Evolutionary conservation across 352 stramenopile genomes (phyloP).

Genomic region (Pythium biforme): DNA sequence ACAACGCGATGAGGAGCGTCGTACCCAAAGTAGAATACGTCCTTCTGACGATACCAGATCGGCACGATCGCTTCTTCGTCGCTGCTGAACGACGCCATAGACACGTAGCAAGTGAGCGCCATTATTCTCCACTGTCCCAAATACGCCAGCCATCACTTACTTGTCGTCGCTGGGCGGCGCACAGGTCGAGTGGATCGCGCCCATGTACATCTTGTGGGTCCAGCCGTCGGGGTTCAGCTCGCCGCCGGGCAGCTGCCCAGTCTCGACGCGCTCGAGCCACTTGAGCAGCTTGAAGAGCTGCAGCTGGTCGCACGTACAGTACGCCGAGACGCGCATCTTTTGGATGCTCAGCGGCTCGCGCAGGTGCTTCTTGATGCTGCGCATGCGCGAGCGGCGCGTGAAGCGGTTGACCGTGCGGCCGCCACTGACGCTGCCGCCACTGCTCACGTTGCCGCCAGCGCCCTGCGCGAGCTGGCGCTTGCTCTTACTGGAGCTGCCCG

Average conservation of each 20-base stretch:
- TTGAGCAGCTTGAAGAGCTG: constrained; percentile 87
- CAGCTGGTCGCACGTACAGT: constrained; percentile 83
- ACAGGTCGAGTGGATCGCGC: constrained; percentile 76
- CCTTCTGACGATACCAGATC: constrained; percentile 67
- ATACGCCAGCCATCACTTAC: constrained; percentile 19
- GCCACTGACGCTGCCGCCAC: constrained; percentile 15
- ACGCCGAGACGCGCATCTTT: constrained; percentile 82
- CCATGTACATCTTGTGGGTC: constrained; percentile 88
- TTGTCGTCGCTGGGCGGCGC: constrained; percentile 40
- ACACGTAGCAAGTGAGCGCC: not conserved
- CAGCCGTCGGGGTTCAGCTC: constrained; percentile 79
- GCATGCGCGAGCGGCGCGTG: constrained; percentile 76
- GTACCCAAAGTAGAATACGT: constrained; percentile 86
- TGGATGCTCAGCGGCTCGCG: constrained; percentile 62
- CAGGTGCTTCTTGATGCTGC: constrained; percentile 82
- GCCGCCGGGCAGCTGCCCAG: constrained; percentile 66
- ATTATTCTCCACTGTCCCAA: too few species aligned
- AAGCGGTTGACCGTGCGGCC: constrained; percentile 59
- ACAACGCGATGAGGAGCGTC: constrained; percentile 5
- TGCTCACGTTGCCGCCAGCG: constrained; percentile 12
- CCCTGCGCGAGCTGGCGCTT: constrained; percentile 29
- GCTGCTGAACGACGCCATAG: constrained; percentile 17
- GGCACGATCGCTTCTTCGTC: constrained; percentile 36
- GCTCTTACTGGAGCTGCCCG: constrained; percentile 42
- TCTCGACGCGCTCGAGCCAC: constrained; percentile 82